A percentile compares a stretch with the other conserved stretches of the same genome.
phyloP scores from a whole-genome alignment of 345 rosid species.

The Populus simonii region DNA sequence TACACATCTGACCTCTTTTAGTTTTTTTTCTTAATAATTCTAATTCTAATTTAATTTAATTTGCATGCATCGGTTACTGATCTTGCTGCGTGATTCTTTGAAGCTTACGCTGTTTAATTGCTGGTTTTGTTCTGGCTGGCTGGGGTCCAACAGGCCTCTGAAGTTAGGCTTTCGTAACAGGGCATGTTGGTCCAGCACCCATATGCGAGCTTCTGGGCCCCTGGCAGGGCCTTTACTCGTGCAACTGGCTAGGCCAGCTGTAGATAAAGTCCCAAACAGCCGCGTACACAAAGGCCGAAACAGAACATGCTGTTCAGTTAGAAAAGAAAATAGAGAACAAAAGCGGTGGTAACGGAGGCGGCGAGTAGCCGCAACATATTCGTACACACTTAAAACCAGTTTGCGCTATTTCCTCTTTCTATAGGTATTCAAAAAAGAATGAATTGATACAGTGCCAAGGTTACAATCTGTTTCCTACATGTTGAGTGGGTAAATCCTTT shows the following conservation, averaged over 20 bases:
- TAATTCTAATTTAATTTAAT: too few species aligned
- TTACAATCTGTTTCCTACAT: conserved; percentile 1
- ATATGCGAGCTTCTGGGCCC: not conserved
- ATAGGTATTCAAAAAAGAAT: not conserved
- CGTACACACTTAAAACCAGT: not conserved
- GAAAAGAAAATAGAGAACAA: not conserved
- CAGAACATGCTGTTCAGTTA: too few species aligned
- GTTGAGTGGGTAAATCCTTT: not conserved
- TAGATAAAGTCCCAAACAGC: not conserved
- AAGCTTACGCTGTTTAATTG: not conserved
- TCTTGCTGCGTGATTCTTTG: not conserved
- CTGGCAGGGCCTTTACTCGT: not conserved
- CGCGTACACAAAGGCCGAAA: too few species aligned
- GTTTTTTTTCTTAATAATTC: too few species aligned
- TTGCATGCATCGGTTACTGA: not conserved
- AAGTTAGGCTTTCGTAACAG: too few species aligned
- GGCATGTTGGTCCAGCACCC: too few species aligned
- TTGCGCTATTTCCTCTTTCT: not conserved
- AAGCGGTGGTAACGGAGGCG: not conserved
- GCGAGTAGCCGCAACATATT: not conserved
- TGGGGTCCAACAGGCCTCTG: too few species aligned
- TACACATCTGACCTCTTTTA: too few species aligned
- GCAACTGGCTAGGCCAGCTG: not conserved
- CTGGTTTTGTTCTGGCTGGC: not conserved
- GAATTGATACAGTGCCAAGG: not conserved